phyloP scores from a whole-genome alignment of 1,284 basidiomycete species.

The Ganoderma sinense region DNA sequence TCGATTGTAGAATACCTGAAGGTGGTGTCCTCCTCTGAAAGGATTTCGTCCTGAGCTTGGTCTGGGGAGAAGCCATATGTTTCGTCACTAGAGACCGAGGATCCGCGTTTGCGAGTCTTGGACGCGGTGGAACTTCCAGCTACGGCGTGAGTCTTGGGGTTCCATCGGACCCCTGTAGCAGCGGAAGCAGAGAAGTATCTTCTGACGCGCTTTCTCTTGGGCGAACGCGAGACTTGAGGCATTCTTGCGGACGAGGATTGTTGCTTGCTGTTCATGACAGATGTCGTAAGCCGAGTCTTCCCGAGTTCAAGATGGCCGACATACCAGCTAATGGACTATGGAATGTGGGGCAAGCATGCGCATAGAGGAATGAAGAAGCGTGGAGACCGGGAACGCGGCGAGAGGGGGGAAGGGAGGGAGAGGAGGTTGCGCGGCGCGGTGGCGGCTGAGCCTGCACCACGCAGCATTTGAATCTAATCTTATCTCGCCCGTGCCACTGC shows the following conservation, averaged over 20 bases:
- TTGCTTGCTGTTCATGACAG: neutral
- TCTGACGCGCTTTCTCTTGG: slow-evolving; percentile 38
- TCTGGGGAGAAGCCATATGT: slow-evolving; percentile 31
- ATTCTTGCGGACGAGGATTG: slow-evolving; percentile 10
- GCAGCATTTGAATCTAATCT: neutral
- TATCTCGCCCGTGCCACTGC: neutral
- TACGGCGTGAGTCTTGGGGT: slow-evolving; percentile 21
- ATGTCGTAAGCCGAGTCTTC: neutral
- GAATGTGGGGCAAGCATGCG: neutral
- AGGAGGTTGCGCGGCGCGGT: neutral
- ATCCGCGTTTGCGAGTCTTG: slow-evolving; percentile 29
- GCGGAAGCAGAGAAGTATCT: slow-evolving; percentile 40
- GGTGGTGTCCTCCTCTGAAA: slow-evolving; percentile 33
- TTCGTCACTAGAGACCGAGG: slow-evolving; percentile 34
- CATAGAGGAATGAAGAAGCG: neutral
- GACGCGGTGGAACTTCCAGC: slow-evolving; percentile 21
- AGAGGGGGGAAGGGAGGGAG: neutral
- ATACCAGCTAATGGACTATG: neutral
- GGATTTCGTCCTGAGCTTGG: slow-evolving; percentile 30
- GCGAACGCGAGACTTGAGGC: slow-evolving; percentile 37
- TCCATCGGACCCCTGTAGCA: slow-evolving; percentile 35
- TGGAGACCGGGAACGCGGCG: neutral
- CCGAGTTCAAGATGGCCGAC: neutral
- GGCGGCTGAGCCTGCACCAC: neutral
- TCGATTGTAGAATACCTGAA: slow-evolving; percentile 27